These are phyloP conservation scores for Annona cherimola DNA, from an alignment of 164 flowering plant genomes.

Conservation along the genomic window DNA sequence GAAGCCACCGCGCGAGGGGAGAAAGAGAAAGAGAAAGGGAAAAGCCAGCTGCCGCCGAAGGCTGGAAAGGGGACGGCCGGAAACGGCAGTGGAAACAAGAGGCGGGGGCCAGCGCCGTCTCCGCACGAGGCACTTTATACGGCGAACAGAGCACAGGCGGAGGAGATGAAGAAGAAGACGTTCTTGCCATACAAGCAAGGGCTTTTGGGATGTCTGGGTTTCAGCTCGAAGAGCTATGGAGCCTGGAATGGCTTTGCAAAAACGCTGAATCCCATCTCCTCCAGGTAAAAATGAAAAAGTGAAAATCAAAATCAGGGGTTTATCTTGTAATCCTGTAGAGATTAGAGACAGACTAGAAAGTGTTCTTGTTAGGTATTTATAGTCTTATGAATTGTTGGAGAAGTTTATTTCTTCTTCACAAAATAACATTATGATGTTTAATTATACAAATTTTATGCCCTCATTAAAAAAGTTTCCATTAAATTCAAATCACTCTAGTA, in stretches of 20 bases:
- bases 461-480: too few species aligned
- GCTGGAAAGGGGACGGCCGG: conserved; percentile 18
- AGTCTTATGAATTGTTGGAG: too few species aligned
- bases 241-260: conserved; percentile 33
- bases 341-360: too few species aligned
- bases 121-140: conserved; percentile 51
- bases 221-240: conserved; percentile 35
- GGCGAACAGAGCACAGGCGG: conserved; percentile 51
- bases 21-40: background rate
- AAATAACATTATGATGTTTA: too few species aligned
- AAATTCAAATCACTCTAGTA: too few species aligned
- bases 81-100: conserved; percentile 14
- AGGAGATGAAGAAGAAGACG: conserved; percentile 63
- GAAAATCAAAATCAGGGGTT: background rate
- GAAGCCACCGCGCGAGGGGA: background rate
- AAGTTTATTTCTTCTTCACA: too few species aligned
- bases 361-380: too few species aligned
- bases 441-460: too few species aligned
- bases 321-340: background rate
- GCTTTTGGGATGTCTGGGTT: conserved; percentile 44
- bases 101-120: conserved; percentile 32
- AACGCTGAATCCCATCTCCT: conserved; percentile 30
- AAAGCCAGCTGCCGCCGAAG: conserved; percentile 4
- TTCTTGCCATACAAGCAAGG: conserved; percentile 53
- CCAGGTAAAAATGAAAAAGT: conserved; percentile 17